Evolutionary conservation across 2,329 filamentous ascomycete species (phyloP).

Genomic region (Hypoxylon sp.): DNA sequence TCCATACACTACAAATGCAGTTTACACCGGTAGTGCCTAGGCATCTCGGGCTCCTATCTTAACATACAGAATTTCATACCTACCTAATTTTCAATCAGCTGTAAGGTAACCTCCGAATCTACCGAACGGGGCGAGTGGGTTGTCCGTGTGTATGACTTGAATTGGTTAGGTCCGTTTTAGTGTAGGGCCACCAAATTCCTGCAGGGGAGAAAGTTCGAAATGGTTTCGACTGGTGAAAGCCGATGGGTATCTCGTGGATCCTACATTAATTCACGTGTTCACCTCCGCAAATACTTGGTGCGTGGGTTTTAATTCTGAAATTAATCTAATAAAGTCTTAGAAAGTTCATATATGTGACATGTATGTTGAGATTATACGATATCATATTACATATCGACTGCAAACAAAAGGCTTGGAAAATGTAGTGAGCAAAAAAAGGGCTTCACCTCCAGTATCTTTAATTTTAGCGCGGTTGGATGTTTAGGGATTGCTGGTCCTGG

Average conservation of each 20-base stretch:
- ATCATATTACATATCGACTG: background rate
- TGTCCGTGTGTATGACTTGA: conserved; percentile 32
- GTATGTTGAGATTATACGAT: background rate
- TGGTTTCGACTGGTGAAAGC: conserved; percentile 37
- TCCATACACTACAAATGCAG: background rate
- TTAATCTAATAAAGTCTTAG: background rate
- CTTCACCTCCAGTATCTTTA: conserved; percentile 32
- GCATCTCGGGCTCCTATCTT: conserved; percentile 16
- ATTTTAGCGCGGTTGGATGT: conserved; percentile 40
- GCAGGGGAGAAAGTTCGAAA: conserved; percentile 37
- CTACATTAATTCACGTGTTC: conserved; percentile 3
- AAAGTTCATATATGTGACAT: background rate
- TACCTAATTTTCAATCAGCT: conserved; percentile 18
- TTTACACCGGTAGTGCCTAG: background rate
- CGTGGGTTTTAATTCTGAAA: background rate
- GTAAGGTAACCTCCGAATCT: conserved; percentile 28
- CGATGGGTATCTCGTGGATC: conserved; percentile 28
- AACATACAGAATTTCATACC: background rate
- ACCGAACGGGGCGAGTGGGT: conserved; percentile 32
- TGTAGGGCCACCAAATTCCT: conserved; percentile 42
- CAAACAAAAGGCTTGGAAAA: conserved; percentile 5
- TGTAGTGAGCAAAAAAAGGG: conserved; percentile 13
- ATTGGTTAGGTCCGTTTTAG: conserved; percentile 27
- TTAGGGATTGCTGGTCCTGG: conserved; percentile 43
- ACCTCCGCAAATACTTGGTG: background rate